Conservation (phyloP, 805 yeast genomes). For the Suhomyces kilbournensis region DNA sequence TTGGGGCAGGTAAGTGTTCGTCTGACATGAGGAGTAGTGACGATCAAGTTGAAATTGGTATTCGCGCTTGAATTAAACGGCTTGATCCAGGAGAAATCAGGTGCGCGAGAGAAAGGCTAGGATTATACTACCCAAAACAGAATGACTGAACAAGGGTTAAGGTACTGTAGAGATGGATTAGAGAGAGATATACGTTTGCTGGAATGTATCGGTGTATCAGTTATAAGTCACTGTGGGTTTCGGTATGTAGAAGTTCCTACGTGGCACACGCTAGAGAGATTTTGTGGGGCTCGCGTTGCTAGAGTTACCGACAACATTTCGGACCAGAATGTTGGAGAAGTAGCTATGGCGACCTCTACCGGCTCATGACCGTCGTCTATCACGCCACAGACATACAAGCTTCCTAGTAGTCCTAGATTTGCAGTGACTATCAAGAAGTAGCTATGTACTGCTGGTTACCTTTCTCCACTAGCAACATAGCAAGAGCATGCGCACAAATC, state of each 20-base stretch:
- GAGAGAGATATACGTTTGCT: not conserved
- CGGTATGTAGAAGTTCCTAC: not conserved
- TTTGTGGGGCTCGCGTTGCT: not conserved
- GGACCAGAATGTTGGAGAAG: not conserved
- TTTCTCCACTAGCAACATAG: not conserved
- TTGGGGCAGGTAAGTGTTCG: constrained; percentile 9
- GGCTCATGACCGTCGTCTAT: not conserved
- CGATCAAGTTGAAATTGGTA: not conserved
- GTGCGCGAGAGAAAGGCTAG: not conserved
- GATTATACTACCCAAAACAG: not conserved
- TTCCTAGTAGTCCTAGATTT: too few species aligned
- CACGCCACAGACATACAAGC: not conserved
- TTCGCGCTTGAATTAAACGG: not conserved
- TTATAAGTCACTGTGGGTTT: not conserved
- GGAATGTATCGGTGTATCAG: not conserved
- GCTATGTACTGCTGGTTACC: not conserved
- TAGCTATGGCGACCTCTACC: not conserved
- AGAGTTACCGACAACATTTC: not conserved
- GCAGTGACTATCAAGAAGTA: not conserved
- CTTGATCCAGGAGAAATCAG: not conserved
- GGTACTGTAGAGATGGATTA: not conserved
- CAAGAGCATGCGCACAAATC: not conserved
- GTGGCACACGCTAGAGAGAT: not conserved
- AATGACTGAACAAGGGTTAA: not conserved
- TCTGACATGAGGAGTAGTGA: constrained; percentile 4